phyloP scores from a whole-genome alignment of 1,139 yeast species.

The Yarrowia galli region DNA sequence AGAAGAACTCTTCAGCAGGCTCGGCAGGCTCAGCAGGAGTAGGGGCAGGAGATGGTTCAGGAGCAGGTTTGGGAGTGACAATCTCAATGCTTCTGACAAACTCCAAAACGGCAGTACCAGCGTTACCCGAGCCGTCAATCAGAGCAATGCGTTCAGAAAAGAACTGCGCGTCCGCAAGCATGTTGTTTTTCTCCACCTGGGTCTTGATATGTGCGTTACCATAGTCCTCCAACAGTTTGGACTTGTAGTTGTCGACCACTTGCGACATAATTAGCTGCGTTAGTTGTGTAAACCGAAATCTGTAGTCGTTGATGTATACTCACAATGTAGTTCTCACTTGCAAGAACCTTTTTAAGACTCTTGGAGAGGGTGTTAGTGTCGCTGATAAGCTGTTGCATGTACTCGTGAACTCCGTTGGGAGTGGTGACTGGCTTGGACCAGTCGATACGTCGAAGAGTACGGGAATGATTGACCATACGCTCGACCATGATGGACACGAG shows the following conservation, averaged over 20 bases:
- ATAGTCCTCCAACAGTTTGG: conserved; percentile 62
- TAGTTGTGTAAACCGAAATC: too few relatives aligned
- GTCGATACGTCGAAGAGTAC: conserved; percentile 57
- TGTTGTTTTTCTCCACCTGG: conserved; percentile 48
- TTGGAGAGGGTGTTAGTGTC: conserved; percentile 70
- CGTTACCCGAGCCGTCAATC: conserved; percentile 67
- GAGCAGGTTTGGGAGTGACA: conserved; percentile 4
- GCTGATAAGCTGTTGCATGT: conserved; percentile 71
- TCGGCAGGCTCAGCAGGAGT: conserved; percentile 53
- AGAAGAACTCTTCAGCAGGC: conserved; percentile 43
- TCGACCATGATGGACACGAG: conserved; percentile 75
- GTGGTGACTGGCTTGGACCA: conserved; percentile 58
- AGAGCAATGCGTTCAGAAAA: conserved; percentile 67
- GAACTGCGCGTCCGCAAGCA: conserved; percentile 69
- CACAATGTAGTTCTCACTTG: conserved; percentile 56
- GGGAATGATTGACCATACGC: conserved; percentile 61
- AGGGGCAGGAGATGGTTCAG: conserved; percentile 49
- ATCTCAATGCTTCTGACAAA: conserved; percentile 56
- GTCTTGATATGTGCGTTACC: conserved; percentile 59
- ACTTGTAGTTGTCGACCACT: conserved; percentile 66
- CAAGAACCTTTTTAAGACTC: conserved; percentile 65
- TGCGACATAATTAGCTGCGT: conserved; percentile 46
- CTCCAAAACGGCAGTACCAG: conserved; percentile 72
- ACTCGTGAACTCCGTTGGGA: conserved; percentile 59
- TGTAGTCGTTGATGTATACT: neutral